Evolutionary conservation across 2,329 filamentous ascomycete species (phyloP), one percentile per base, ranked within the genome.

Genomic region (Arthrobotrys sphaeroides): DNA sequence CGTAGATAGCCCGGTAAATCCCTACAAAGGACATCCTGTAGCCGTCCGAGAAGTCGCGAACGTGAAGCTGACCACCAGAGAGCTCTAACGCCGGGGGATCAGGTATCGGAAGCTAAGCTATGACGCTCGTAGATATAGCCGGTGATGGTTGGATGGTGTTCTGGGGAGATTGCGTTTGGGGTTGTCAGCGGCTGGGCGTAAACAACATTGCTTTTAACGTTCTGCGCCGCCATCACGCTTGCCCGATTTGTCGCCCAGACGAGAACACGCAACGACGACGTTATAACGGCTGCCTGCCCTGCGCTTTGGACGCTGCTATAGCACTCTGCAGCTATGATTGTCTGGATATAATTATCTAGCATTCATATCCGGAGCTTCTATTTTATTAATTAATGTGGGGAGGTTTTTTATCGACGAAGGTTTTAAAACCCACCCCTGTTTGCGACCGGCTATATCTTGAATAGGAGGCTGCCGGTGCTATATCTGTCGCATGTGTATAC

Each of bases 1-100:
- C 93, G 86, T 96, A 98, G 81, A 97, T 81, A 81, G 94, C 94
- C 82, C 89, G 91, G 85, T 92, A 97, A 79, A 98, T 89, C 80
- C 93, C 94, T 81, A 96, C 84, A 85, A 98, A 98, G 77, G 78
- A 64, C 79, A 80, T 80, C 26, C 68, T 67, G 66, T 33, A 59
- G 40, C 38, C 57, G 57, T 57, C 68, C 45, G 40, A 45, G 40
- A 40, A 26, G 60, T 53, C 42, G 45, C 55, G 13, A 57, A 16
- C 43, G 47, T 40, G 53, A 45, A 45, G 26, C 20, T 45, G 53
- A 57, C 43, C 31, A 53, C 62, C 70, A 40, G 55, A 42, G 28
- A 64, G 70, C 43, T 49, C 36, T 57, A 18, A 61, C 22, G 9
- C 31, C 22, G 51, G 61, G 55, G 24, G n/a, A n/a, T n/a, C n/a